Base-by-base conservation (phyloP, 768 basidiomycete species). In the Daedalea quercina region DNA sequence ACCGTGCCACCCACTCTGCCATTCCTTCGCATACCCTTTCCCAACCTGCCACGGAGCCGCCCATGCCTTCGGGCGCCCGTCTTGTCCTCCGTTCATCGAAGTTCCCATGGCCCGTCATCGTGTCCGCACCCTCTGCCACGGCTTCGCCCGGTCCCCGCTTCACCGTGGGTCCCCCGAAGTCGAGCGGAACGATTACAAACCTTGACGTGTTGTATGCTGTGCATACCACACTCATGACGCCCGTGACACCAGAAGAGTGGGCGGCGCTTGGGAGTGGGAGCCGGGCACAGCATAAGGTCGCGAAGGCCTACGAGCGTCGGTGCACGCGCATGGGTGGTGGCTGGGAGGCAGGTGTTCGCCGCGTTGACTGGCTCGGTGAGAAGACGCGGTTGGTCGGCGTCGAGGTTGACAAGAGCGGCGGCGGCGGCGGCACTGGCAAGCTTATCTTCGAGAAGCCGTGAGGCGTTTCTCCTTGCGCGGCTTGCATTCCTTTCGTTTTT, bases 231-330 rank as follows among this genome's bases (percentile, higher is more conserved):
- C 76, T 87, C 41, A 65, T 75, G 44, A 66, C 69, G 15, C 75
- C 78, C n/a, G 75, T 85, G 7, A 82, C 82, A 11, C 75, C 76
- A 3, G 75, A 78, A 50, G 85, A 87, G 58, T 87, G 85, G 85
- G 76, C 77, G 45, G 66, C 72, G 0, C 72, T 87, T 3, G 82
- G 81, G 0, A 69, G 75, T 46, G 76, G 77, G 12, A 79, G 77
- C 58, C 73, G 75, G 2, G 72, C 73, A 23, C 84, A 86, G 63
- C 75, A 81, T 46, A 78, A 77, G 56, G 76, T 82, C 17, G 74
- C 81, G 17, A 71, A 71, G 24, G 82, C 82, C 31, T 87, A 85
- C 59, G 79, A 85, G 63, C 73, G 74, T 56, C 70, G 85, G 28
- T 87, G 85, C 54, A 68, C 71, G 51, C 73, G 71, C 57, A 74